Conservation (phyloP, 2,329 filamentous ascomycete species). For the Drechslera avenae region DNA sequence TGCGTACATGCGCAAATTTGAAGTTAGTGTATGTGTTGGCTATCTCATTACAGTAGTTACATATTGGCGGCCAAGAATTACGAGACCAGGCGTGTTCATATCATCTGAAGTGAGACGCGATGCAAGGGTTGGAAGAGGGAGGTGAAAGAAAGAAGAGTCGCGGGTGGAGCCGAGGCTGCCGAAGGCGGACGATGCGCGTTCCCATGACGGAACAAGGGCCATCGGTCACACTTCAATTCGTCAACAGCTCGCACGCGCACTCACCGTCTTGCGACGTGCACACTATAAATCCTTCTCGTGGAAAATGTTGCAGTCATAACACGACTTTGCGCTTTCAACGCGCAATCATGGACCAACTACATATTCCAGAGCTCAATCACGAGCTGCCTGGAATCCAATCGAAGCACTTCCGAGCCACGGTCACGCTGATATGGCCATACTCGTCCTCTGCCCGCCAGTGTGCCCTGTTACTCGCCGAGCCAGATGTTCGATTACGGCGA, state of each 20-base stretch:
- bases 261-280: neutral
- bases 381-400: slow-evolving; percentile 36
- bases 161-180: slow-evolving; percentile 6
- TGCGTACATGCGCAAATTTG: too few species aligned
- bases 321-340: slow-evolving; percentile 7
- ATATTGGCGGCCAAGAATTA: too few species aligned
- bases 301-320: slow-evolving; percentile 15
- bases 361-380: slow-evolving; percentile 42
- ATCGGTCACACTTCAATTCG: slow-evolving; percentile 9
- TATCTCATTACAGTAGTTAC: too few species aligned
- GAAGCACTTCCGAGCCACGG: slow-evolving; percentile 66
- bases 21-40: too few species aligned
- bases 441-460: slow-evolving; percentile 75
- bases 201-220: slow-evolving; percentile 11
- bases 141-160: neutral
- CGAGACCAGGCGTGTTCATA: neutral
- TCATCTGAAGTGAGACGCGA: neutral
- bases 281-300: neutral
- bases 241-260: neutral
- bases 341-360: slow-evolving; percentile 35
- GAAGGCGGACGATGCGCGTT: slow-evolving; percentile 6
- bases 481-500: slow-evolving; percentile 79
- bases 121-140: neutral
- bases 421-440: slow-evolving; percentile 91
- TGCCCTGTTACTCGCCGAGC: slow-evolving; percentile 81